Evolutionary conservation across 2,329 filamentous ascomycete genomes (phyloP).

Genomic region (Chaetothyriales sp.): DNA sequence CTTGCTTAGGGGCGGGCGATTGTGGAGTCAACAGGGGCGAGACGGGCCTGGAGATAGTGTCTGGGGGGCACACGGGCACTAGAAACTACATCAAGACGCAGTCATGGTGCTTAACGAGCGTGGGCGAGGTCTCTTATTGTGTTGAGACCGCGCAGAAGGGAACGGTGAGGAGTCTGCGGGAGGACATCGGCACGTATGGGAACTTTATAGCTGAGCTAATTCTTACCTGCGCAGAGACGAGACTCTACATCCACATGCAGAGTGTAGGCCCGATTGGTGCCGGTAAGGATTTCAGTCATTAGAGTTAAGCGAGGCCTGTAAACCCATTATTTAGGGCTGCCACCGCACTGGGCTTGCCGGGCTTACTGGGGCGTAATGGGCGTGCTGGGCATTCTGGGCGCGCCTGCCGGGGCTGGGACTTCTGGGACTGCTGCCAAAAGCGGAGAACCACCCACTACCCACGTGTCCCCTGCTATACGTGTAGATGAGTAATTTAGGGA

Average conservation of each 20-base stretch:
- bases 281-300: too few species aligned
- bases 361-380: too few species aligned
- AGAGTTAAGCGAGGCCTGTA: too few species aligned
- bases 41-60: background rate
- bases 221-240: background rate
- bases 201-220: background rate
- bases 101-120: background rate
- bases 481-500: too few species aligned
- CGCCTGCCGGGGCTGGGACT: too few species aligned
- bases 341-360: too few species aligned
- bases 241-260: background rate
- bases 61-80: background rate
- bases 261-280: background rate
- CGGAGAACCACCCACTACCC: background rate
- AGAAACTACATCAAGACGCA: conserved; percentile 1
- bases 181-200: background rate
- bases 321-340: too few species aligned
- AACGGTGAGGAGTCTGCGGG: background rate
- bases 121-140: background rate
- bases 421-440: background rate
- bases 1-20: background rate
- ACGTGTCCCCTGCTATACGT: background rate
- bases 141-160: background rate
- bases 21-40: background rate
- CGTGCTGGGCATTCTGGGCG: too few species aligned